Base-by-base conservation (phyloP, 2,329 filamentous ascomycete species). In the Phoma herbarum region DNA sequence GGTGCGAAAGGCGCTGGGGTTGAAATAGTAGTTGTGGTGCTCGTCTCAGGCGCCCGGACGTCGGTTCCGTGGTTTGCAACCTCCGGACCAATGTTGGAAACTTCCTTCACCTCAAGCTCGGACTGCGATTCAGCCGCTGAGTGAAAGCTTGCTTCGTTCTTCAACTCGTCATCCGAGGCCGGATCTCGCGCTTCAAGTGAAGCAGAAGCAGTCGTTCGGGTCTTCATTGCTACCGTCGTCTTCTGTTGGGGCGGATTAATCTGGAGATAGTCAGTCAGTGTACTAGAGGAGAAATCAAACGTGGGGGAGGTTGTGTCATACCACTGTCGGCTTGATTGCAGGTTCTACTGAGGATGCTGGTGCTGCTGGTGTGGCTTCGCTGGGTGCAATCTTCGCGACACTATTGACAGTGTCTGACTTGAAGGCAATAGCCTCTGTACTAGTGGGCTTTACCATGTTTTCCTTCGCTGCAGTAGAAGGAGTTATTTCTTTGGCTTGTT, bases 81-180 rank as follows among this genome's bases (percentile, higher is more conserved):
- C 31, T 45, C 18, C 18, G 25, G 42, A 62, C 26, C 20, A 49
- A 23, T 16, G 4, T 12, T 11, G 10, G 33, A 9, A 20, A 43
- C 35, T 22, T 28, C 5, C 22, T 60, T 52, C 20, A 37, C 28
- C 12, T 63, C 59, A 10, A 52, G 9, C 4, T 70, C 61, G 16
- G 61, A 60, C 29, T 64, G 67, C 10, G 60, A 60, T 50, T 72
- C 62, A 53, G 61, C 60, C 10, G 67, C 67, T 3, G 67, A 68
- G 23, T 69, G 60, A 28, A 67, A 71, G 49, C 66, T 73, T 14
- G 49, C 47, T 20, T 73, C 66, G 9, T 69, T 62, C 50, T 67
- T 68, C 16, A 61, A 57, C n/a, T 71, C 66, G 23, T 71, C 66
- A 18, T 73, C 68, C 1, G 67, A 68, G 12, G 20, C 18, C 7